These are phyloP conservation scores for Spergularia bocconei DNA, from an alignment of 148 eudicot genomes.

Conservation along the genomic window DNA sequence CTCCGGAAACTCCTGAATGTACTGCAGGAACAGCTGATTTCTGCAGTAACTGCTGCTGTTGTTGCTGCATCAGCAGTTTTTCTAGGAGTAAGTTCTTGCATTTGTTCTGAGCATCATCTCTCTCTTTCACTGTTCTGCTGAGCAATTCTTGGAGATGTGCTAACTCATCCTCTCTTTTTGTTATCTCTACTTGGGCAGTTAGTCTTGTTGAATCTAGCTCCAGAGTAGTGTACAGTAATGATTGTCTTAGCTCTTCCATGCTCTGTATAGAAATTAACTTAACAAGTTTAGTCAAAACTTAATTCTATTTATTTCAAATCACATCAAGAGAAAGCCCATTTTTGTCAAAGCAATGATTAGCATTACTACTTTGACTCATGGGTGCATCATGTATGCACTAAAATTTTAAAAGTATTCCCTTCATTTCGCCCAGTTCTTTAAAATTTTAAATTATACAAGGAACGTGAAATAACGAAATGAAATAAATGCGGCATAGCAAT, in stretches of 20 bases:
- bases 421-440: no score
- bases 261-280: constrained; percentile 10
- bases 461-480: no score
- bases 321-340: not conserved
- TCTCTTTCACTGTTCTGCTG: constrained; percentile 21
- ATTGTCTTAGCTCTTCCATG: constrained; percentile 31
- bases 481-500: no score
- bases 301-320: not conserved
- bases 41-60: not conserved
- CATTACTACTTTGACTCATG: not conserved
- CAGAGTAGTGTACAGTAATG: constrained; percentile 23
- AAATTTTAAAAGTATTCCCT: not conserved
- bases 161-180: constrained; percentile 23
- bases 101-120: constrained; percentile 27
- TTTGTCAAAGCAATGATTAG: not conserved
- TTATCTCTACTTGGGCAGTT: constrained; percentile 30
- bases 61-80: constrained; percentile 17
- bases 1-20: constrained; percentile 19
- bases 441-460: no score
- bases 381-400: no score
- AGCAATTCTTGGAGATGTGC: constrained; percentile 26
- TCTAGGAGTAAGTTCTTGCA: constrained; percentile 19
- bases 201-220: constrained; percentile 32
- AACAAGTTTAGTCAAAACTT: not conserved
- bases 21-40: not conserved